Evolutionary conservation across 2,329 filamentous ascomycete genomes (phyloP).

Genomic region (Pseudogymnoascus sp.): DNA sequence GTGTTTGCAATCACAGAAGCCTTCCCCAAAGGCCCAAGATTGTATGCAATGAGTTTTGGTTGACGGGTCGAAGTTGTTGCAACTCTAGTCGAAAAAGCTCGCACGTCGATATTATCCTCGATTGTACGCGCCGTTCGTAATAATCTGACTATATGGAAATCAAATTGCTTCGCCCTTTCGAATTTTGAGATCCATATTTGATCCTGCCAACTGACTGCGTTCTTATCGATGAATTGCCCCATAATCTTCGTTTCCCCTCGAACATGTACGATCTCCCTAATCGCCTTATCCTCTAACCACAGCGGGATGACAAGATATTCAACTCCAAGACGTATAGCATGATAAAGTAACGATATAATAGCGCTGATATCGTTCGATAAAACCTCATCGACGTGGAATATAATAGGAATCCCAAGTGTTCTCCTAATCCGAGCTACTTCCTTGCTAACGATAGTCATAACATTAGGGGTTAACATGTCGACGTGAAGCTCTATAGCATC

Average conservation of each 20-base stretch:
- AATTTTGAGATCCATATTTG: conserved; percentile 1
- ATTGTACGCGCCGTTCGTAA: conserved; percentile 32
- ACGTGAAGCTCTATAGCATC: conserved; percentile 54
- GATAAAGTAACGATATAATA: conserved; percentile 39
- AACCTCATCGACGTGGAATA: conserved; percentile 46
- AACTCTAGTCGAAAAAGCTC: conserved; percentile 14
- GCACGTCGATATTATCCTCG: conserved; percentile 19
- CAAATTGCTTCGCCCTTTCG: neutral
- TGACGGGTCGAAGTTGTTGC: neutral
- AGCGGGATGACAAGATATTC: conserved; percentile 45
- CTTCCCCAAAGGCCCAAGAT: conserved; percentile 45
- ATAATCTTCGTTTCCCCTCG: neutral
- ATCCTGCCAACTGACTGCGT: neutral
- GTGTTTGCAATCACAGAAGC: conserved; percentile 49
- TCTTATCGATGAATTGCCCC: neutral
- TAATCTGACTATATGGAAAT: conserved; percentile 36
- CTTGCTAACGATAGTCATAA: conserved; percentile 42
- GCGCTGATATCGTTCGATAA: neutral
- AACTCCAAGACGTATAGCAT: conserved; percentile 56
- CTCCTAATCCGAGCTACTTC: conserved; percentile 50
- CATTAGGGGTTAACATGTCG: conserved; percentile 45
- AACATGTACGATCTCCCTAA: neutral
- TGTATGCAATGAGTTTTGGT: conserved; percentile 40
- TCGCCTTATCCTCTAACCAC: neutral
- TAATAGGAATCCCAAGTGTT: conserved; percentile 46